Evolutionary conservation across 1,284 basidiomycete genomes (phyloP).

Genomic region (Moesziomyces globuligerus): DNA sequence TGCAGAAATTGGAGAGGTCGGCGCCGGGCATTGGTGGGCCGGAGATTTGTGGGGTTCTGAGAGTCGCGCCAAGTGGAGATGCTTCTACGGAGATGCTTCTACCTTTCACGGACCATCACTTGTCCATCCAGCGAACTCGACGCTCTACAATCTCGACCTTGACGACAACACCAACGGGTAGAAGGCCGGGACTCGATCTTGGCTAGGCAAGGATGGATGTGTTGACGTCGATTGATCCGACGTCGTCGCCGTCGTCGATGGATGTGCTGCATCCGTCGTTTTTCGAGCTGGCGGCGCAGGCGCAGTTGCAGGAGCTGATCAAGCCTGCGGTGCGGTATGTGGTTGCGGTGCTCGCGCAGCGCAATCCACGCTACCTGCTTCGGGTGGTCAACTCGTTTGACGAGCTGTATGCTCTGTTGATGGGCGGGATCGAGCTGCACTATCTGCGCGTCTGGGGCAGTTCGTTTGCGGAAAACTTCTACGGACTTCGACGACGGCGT

Average conservation of each 20-base stretch:
- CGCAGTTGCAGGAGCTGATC: constrained; percentile 88
- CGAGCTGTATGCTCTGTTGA: constrained; percentile 88
- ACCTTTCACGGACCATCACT: no score
- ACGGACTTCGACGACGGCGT: constrained; percentile 82
- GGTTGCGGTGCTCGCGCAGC: constrained; percentile 89
- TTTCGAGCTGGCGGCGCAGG: constrained; percentile 94
- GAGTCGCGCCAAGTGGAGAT: no score
- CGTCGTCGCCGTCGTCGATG: constrained; percentile 33
- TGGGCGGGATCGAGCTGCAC: constrained; percentile 88
- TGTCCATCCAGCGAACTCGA: no score
- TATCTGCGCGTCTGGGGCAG: constrained; percentile 83
- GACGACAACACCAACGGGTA: no score
- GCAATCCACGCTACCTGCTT: constrained; percentile 90
- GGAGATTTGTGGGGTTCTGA: no score
- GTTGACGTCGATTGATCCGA: constrained; percentile 54
- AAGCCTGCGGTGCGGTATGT: constrained; percentile 97
- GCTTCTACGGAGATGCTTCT: no score
- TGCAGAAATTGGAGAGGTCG: no score
- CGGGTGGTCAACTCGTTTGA: constrained; percentile 93
- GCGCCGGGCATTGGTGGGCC: no score
- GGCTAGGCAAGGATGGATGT: constrained; percentile 49
- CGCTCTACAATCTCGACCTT: no score
- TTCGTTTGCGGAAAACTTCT: constrained; percentile 92
- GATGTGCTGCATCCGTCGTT: constrained; percentile 80
- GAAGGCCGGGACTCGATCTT: no score